These are phyloP conservation scores for Hemileccinum impolitum DNA, from an alignment of 768 basidiomycete species.

Conservation along the genomic window DNA sequence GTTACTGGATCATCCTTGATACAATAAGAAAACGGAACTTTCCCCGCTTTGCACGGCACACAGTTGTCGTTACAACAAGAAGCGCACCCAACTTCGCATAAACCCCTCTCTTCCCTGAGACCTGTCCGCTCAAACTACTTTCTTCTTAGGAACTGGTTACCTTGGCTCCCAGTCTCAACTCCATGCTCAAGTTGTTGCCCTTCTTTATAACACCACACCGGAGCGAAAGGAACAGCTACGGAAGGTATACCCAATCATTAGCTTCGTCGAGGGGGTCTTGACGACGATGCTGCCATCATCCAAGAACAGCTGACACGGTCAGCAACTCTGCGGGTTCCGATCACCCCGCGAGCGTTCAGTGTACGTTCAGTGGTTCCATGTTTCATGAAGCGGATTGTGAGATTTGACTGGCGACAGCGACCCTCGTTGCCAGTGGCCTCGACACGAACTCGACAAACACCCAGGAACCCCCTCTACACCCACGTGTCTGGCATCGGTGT, in stretches of 20 bases:
- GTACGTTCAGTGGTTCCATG: constrained; percentile 19
- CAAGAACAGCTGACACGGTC: constrained; percentile 33
- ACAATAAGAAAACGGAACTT: not conserved
- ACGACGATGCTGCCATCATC: constrained; percentile 35
- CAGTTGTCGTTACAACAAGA: not conserved
- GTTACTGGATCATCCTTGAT: constrained; percentile 5
- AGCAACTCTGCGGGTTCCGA: constrained; percentile 42
- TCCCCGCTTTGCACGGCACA: constrained; percentile 2
- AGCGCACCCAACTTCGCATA: too few species aligned
- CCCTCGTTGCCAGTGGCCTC: too few species aligned
- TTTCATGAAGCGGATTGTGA: not conserved
- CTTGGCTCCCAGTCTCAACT: constrained; percentile 38
- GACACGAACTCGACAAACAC: constrained; percentile 31
- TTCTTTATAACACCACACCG: constrained; percentile 33
- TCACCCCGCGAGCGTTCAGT: constrained; percentile 32
- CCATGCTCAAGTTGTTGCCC: constrained; percentile 34
- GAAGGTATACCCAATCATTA: constrained; percentile 33
- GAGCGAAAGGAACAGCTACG: constrained; percentile 31
- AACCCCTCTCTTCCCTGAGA: not conserved
- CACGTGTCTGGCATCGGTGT: constrained; percentile 43
- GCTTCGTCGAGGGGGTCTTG: constrained; percentile 38
- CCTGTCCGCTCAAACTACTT: constrained; percentile 27
- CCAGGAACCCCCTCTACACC: constrained; percentile 40
- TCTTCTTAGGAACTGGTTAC: constrained; percentile 44
- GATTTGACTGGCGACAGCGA: constrained; percentile 25